phyloP scores from a whole-genome alignment of 1,139 yeast species.

The Candida sp. region DNA sequence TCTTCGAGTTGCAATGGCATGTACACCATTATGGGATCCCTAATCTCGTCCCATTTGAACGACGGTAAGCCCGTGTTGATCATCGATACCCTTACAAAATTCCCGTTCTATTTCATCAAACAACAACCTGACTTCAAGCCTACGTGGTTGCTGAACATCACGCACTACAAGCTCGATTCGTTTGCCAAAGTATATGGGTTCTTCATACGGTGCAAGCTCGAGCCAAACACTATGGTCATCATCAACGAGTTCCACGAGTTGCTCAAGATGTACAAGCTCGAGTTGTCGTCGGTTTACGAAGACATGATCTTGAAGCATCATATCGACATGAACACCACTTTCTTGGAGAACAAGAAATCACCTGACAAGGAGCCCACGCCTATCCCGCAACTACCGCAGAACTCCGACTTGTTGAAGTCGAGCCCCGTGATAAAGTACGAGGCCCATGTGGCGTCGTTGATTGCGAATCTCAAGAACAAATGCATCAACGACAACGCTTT shows the following conservation, averaged over 20 bases:
- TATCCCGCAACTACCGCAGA: conserved; percentile 33
- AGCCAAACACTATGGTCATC: conserved; percentile 23
- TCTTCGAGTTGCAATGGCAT: conserved; percentile 35
- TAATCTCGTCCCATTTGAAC: conserved; percentile 34
- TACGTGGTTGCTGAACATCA: conserved; percentile 8
- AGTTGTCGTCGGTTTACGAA: conserved; percentile 38
- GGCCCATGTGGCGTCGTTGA: conserved; percentile 31
- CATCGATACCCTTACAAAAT: conserved; percentile 33
- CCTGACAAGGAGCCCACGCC: conserved; percentile 14
- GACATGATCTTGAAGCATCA: conserved; percentile 39
- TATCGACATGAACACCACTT: conserved; percentile 26
- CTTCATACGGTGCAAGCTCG: conserved; percentile 17
- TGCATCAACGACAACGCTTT: conserved; percentile 28
- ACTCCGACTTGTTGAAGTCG: conserved; percentile 33
- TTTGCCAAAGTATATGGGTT: conserved; percentile 29
- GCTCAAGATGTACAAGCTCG: conserved; percentile 38
- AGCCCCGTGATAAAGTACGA: conserved; percentile 38
- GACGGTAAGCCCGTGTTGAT: conserved; percentile 25
- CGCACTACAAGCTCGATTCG: conserved; percentile 23
- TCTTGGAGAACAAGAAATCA: conserved; percentile 19
- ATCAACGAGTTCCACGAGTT: conserved; percentile 40
- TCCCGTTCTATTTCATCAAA: conserved; percentile 29
- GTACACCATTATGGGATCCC: conserved; percentile 23
- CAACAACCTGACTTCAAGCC: conserved; percentile 22
- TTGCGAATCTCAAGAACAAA: conserved; percentile 28